Percentiles rank a stretch among this genome's conserved stretches.
Conservation (phyloP, 345 rosid species). For the Gossypium mustelinum region DNA sequence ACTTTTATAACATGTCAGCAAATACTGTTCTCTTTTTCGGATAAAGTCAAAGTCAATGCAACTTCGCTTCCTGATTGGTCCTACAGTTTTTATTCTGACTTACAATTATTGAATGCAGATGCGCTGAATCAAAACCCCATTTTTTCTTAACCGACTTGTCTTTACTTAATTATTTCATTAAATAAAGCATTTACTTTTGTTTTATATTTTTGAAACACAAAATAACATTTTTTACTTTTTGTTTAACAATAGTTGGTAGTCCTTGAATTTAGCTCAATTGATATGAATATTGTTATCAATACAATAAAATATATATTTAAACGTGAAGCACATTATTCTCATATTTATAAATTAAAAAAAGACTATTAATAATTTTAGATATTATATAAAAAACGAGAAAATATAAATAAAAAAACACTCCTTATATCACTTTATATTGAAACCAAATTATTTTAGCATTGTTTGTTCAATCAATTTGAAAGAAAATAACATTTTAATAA, state of each 20-base stretch:
- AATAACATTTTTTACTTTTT: too few species aligned
- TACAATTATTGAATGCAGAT: background rate
- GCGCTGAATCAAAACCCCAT: constrained; percentile 12
- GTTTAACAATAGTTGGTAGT: too few species aligned
- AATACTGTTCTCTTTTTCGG: background rate
- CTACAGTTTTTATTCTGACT: background rate
- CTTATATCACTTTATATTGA: too few species aligned
- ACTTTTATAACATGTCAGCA: background rate
- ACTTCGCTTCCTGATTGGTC: constrained; percentile 6
- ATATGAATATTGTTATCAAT: rapidly evolving
- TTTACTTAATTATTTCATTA: background rate
- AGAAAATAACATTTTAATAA: too few species aligned
- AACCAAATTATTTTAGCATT: too few species aligned
- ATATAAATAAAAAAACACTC: too few species aligned
- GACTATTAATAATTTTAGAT: rapidly evolving
- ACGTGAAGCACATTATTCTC: rapidly evolving
- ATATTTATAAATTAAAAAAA: too few species aligned
- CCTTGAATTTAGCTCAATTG: too few species aligned
- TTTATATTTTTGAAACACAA: too few species aligned
- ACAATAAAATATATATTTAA: rapidly evolving
- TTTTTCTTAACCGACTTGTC: background rate
- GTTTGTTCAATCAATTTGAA: too few species aligned
- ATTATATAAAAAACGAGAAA: rapidly evolving
- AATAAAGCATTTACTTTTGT: too few species aligned
- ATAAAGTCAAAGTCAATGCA: constrained; percentile 15